Base-by-base conservation (phyloP, 768 basidiomycete species). In the Podaxis rugospora region DNA sequence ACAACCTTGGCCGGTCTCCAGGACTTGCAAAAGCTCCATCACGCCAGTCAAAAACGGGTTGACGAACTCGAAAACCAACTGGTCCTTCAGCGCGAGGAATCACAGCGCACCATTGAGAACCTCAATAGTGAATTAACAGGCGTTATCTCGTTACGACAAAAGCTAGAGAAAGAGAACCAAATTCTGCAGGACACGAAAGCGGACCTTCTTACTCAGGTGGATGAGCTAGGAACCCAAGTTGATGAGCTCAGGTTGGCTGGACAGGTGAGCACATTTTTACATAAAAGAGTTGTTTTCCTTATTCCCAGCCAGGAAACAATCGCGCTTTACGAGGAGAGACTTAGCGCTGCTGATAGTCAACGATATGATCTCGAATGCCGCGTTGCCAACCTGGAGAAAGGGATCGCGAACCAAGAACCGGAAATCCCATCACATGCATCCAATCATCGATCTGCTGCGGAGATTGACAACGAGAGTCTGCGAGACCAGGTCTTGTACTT, bases 401-500 rank as follows among this genome's bases (percentile, higher is more conserved):
- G 60, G 27, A 66, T 51, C 42, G 62, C 59, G 46, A 61, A 54
- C 65, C 36, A 50, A 54, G 61, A 71, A 75, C 36, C 74, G 6
- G 69, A 72, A 25, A 64, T 65, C 13, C 61, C 70, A 25, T n/a
- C 71, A 18, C 57, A n/a, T 70, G 5, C 65, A 71, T 32, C 66
- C 37, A 61, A 70, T 39, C 27, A 78, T 83, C 3, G 74, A 83
- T 87, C 92, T 7, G 95, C 95, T 0, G 83, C 87, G 2, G 86
- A 93, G 68, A 98, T 99, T 64, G 95, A 99, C 72, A 98, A 98
- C 67, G 95, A 98, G 71, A 88, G 85, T 13, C 83, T 98, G 11
- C 86, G 83, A 14, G 95, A 95, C 28, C 95, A 99, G 71, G 81
- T 93, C n/a, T 83, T 85, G 42, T 92, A 98, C 72, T 78, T 96